A percentile compares a stretch with the other conserved stretches of the same genome.
These are phyloP conservation scores for Knoxdaviesia capensis DNA, from an alignment of 2,329 filamentous ascomycete species.

Conservation along the genomic window DNA sequence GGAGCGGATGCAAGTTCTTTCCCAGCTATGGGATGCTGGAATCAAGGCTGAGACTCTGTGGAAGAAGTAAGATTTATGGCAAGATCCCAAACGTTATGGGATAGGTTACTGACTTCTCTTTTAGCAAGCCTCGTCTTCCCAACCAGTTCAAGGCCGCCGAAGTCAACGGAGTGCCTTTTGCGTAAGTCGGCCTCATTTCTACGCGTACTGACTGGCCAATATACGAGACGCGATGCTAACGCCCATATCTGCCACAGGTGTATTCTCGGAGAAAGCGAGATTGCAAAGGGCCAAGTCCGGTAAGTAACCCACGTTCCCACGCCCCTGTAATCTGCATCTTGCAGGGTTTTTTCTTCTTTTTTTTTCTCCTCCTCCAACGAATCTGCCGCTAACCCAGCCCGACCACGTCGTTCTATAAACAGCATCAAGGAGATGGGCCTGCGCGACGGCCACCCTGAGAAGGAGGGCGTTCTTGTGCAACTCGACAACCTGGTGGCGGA, in stretches of 20 bases:
- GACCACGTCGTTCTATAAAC: background rate
- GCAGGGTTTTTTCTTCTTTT: background rate
- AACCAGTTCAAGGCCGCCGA: constrained; percentile 88
- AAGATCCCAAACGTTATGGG: too few species aligned
- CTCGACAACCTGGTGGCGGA: constrained; percentile 42
- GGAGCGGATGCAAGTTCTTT: constrained; percentile 66
- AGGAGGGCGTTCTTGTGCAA: constrained; percentile 63
- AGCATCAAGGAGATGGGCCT: constrained; percentile 57
- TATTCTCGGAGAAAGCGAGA: constrained; percentile 80
- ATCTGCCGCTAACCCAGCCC: too few species aligned
- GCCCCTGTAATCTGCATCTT: background rate
- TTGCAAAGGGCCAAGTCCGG: constrained; percentile 63
- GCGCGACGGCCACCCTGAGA: constrained; percentile 67
- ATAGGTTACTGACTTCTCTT: background rate
- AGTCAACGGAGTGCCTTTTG: constrained; percentile 58
- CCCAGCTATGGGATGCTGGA: constrained; percentile 64
- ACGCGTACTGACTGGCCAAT: too few species aligned
- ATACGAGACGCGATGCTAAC: too few species aligned
- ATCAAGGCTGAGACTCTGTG: constrained; percentile 83
- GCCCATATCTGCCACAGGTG: constrained; percentile 18
- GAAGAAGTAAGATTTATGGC: constrained; percentile 29
- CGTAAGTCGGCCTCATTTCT: constrained; percentile 10
- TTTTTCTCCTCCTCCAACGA: background rate
- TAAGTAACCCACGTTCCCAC: background rate
- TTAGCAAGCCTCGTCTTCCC: constrained; percentile 62